phyloP scores from a whole-genome alignment of 1,284 basidiomycete species.

The Cystobasidium sp. region DNA sequence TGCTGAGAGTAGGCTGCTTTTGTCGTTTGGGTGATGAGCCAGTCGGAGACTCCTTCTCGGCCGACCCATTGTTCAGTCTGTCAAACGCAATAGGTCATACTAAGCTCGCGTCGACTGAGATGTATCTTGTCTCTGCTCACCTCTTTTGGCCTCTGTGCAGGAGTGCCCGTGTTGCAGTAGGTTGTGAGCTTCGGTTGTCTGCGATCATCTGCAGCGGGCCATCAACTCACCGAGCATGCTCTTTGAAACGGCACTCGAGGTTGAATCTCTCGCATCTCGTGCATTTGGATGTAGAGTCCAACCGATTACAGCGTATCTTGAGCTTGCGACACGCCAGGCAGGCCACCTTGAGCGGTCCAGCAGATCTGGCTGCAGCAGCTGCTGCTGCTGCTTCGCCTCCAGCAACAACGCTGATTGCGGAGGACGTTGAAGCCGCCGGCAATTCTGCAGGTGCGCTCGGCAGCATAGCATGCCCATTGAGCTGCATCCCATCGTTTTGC shows the following conservation, averaged over 20 bases:
- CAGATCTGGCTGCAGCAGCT: not conserved
- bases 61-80: not conserved
- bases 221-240: constrained; percentile 28
- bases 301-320: constrained; percentile 25
- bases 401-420: not conserved
- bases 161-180: not conserved
- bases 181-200: constrained; percentile 3
- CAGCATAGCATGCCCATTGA: not conserved
- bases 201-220: not conserved
- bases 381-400: not conserved
- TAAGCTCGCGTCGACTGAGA: not conserved
- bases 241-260: constrained; percentile 31
- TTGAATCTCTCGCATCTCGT: constrained; percentile 24
- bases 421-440: not conserved
- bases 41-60: constrained; percentile 22
- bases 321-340: constrained; percentile 22
- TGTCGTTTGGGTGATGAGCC: constrained; percentile 22
- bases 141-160: constrained; percentile 24
- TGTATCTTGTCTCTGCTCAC: not conserved
- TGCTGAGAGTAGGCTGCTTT: constrained; percentile 8
- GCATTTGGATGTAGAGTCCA: constrained; percentile 1
- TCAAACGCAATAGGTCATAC: not conserved
- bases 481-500: not conserved
- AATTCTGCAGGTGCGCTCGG: too few species aligned
- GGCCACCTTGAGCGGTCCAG: constrained; percentile 16